Evolutionary conservation across 1,284 basidiomycete genomes (phyloP).

Genomic region (Trichosporon sp.): DNA sequence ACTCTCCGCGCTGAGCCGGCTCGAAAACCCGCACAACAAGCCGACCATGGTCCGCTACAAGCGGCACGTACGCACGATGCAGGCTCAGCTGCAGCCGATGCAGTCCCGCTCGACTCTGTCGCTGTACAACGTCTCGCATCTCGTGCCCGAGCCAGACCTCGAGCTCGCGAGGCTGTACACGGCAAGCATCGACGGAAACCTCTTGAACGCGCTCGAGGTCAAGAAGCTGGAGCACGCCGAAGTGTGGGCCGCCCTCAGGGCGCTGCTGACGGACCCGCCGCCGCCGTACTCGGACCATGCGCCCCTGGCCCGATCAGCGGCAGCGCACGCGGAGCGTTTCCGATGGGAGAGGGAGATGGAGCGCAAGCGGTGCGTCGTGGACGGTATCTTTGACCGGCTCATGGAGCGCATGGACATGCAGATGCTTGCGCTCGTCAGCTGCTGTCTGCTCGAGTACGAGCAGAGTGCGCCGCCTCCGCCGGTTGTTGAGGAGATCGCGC

Average conservation of each 20-base stretch:
- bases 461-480: conserved; percentile 32
- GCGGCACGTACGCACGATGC: conserved; percentile 27
- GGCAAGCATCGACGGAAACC: conserved; percentile 62
- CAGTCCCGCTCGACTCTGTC: conserved; percentile 61
- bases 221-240: conserved; percentile 72
- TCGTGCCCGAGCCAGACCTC: conserved; percentile 63
- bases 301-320: conserved; percentile 25
- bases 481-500: conserved; percentile 30
- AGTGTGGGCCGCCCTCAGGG: conserved; percentile 67
- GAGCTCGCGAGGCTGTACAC: conserved; percentile 69
- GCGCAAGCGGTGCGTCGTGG: conserved; percentile 45
- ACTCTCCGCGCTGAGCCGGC: conserved; percentile 45
- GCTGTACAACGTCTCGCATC: conserved; percentile 64
- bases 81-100: conserved; percentile 33
- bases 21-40: conserved; percentile 44
- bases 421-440: conserved; percentile 75
- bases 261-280: conserved; percentile 58
- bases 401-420: conserved; percentile 72
- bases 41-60: conserved; percentile 27
- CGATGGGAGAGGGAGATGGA: conserved; percentile 49
- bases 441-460: conserved; percentile 63
- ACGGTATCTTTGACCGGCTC: conserved; percentile 67
- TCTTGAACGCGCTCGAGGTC: conserved; percentile 63
- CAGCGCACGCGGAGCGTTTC: conserved; percentile 35
- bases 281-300: conserved; percentile 40